Percentiles rank a stretch among this genome's conserved stretches.
phyloP scores from a whole-genome alignment of 148 eudicot genomes.

The Fagopyrum esculentum region DNA sequence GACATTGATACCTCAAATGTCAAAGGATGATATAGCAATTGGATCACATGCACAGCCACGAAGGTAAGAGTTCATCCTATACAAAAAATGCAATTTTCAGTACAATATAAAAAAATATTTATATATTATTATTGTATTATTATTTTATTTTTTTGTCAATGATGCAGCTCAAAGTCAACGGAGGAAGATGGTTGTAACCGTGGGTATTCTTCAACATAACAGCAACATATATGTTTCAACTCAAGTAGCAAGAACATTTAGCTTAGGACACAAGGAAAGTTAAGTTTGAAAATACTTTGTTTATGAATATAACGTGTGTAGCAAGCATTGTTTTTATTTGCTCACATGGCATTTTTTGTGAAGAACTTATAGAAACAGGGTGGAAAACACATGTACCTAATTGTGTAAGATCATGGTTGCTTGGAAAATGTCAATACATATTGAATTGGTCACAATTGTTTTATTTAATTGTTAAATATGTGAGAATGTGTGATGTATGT shows the following conservation, averaged over 20 bases:
- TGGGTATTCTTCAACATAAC: not conserved
- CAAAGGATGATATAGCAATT: constrained; percentile 13
- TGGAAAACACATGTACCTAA: not conserved
- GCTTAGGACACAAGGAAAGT: not conserved
- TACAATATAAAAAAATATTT: not conserved
- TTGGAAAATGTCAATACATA: too few species aligned
- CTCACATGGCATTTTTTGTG: not conserved
- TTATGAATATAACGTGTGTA: not conserved
- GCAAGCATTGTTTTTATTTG: not conserved
- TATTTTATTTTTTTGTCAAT: not conserved
- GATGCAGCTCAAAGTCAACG: not conserved
- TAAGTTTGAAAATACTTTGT: not conserved
- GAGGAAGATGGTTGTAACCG: not conserved
- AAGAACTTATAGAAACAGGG: not conserved
- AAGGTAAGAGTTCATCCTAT: constrained; percentile 1
- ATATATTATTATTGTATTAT: not conserved
- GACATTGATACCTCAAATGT: not conserved
- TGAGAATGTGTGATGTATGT: too few species aligned
- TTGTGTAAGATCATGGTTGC: too few species aligned
- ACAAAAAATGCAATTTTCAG: not conserved
- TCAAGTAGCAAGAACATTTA: not conserved
- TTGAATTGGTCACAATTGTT: too few species aligned
- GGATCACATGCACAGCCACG: constrained; percentile 1
- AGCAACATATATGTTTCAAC: not conserved
- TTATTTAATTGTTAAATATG: too few species aligned